Percentiles rank a stretch among this genome's conserved stretches.
phyloP scores from a whole-genome alignment of 2,329 filamentous ascomycete genomes.

The Ciborinia camelliae region DNA sequence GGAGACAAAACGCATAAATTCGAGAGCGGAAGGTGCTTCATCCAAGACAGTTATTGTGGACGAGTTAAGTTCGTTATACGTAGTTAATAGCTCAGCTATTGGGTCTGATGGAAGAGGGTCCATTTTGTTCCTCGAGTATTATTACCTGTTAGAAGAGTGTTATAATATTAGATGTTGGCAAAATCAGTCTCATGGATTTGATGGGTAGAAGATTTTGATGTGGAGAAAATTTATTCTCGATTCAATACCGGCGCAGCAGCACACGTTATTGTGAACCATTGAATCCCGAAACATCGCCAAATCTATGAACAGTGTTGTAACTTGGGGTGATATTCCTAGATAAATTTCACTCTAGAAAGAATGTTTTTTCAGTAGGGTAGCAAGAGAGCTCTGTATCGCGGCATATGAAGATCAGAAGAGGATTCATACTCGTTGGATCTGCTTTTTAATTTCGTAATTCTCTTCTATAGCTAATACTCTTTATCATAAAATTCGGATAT shows the following conservation, averaged over 20 bases:
- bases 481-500: neutral
- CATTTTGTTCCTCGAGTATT: neutral
- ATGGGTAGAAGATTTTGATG: neutral
- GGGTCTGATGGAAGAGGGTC: constrained; percentile 38
- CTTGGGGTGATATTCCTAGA: neutral
- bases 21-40: constrained; percentile 66
- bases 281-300: neutral
- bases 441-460: neutral
- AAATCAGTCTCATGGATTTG: neutral
- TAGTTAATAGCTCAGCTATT: constrained; percentile 56
- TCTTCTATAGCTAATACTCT: neutral
- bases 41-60: constrained; percentile 56
- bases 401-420: neutral
- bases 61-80: constrained; percentile 72
- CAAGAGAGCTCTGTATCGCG: no score
- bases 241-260: neutral
- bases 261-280: neutral
- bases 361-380: neutral
- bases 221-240: constrained; percentile 4
- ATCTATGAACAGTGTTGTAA: neutral
- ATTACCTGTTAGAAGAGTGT: neutral
- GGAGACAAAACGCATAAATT: constrained; percentile 76
- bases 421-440: neutral
- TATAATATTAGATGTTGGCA: neutral
- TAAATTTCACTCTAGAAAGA: neutral